Evolutionary conservation across 305 asterid species (phyloP), one percentile per base, ranked within the genome.

Genomic region (Rubia tinctorum): DNA sequence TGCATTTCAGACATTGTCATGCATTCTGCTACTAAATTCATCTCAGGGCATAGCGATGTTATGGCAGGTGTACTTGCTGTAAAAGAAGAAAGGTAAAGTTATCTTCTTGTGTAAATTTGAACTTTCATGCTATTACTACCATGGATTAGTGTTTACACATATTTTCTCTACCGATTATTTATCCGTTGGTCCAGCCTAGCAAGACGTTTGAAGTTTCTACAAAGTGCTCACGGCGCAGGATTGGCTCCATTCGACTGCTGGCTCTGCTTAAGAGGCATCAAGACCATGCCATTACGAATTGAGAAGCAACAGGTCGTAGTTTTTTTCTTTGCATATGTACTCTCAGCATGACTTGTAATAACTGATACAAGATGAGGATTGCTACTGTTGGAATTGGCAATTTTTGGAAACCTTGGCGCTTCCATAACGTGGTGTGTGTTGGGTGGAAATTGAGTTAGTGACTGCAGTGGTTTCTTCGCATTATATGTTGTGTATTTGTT

Each of bases 271-370:
- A 22, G 37, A 20, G 65, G 65, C 65, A 25, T 59, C 65, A 25
- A 20, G 65, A 22, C 65, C 39, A 59, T 59, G 65, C 89, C 87
- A 11, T 80, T 87, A 68, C 92, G 97, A 56, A 91, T 92, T 63
- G 97, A 90, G 83, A 94, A 90, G 89, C 98, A 92, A 77, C 96
- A 94, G 95, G 97, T 90, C 25, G 58, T 55, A 11, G 27, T 44
- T 58, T 59, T 34, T 34, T 59, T 53, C 73, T 69, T 58, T 55
- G 42, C 5, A 34, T 3, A 27, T 34, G 27, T 71, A 10, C 11
- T 44, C 18, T 44, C 12, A 12, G 3, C 17, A 7, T 22, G 14
- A 6, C 40, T 37, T 17, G 23, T 67, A 20, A 62, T 37, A 37
- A 37, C 40, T 37, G 40, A 37, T 37, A 7, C 40, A 4, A 37